Conservation (phyloP, 495 filamentous ascomycete genomes). For the Collariella sp. region DNA sequence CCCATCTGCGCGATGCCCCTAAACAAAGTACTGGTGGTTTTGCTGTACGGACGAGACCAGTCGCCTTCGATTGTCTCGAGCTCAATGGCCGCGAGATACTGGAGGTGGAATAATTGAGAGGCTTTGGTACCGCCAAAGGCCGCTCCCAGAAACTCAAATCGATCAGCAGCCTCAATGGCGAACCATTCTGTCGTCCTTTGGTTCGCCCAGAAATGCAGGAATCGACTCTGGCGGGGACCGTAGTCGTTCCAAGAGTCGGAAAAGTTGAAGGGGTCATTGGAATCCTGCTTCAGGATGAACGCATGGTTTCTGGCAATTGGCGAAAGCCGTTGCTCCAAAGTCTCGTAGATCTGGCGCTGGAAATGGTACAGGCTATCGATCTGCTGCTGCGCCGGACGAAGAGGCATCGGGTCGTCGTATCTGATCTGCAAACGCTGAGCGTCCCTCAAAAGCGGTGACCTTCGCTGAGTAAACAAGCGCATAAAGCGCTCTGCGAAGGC, state of each 20-base stretch:
- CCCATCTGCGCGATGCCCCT: conserved; percentile 3
- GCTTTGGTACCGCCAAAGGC: conserved; percentile 28
- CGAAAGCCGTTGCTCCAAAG: conserved; percentile 12
- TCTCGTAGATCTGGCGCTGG: conserved; percentile 19
- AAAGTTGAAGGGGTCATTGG: not conserved
- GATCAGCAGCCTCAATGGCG: not conserved
- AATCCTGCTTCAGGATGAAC: not conserved
- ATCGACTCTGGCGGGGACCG: conserved; percentile 11
- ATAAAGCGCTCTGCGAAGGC: conserved; percentile 20
- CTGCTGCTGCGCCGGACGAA: conserved; percentile 14
- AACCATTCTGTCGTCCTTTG: conserved; percentile 12
- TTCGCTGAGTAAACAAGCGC: conserved; percentile 11
- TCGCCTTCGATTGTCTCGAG: conserved; percentile 25
- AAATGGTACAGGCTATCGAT: conserved; percentile 11
- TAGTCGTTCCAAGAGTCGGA: conserved; percentile 11
- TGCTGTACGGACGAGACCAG: conserved; percentile 19
- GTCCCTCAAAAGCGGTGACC: conserved; percentile 20
- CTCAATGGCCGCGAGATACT: conserved; percentile 27
- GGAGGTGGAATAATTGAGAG: conserved; percentile 32
- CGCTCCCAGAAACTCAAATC: conserved; percentile 26
- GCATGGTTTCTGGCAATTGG: conserved; percentile 5
- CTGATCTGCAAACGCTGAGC: conserved; percentile 12
- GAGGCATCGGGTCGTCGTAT: conserved; percentile 22
- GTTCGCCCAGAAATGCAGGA: conserved; percentile 16
- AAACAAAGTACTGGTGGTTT: conserved; percentile 15